Base-by-base conservation (phyloP, 768 basidiomycete species). In the Cystofilobasidium capitatum region DNA sequence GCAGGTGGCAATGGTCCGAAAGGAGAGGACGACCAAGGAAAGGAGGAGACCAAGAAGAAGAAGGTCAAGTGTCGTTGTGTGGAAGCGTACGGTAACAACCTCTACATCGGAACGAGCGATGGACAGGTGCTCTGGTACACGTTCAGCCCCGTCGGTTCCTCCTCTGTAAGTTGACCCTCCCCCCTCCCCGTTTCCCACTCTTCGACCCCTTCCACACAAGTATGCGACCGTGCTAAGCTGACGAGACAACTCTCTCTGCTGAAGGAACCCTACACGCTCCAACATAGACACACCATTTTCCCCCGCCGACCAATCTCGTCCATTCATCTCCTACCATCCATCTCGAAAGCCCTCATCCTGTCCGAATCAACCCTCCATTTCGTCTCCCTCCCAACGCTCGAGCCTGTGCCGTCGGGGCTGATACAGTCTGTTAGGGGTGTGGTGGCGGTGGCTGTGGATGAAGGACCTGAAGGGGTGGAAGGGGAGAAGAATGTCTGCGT, bases 101-200 rank as follows among this genome's bases (percentile, higher is more conserved):
- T 94, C 31, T 93, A 91, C 71, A 82, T 90, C 16, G 92, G 91
- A 16, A 88, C 87, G 69, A 84, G 85, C 26, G 89, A 91, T 68
- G 91, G 92, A 26, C 84, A 89, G 71, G 81, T 96, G 10, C 78
- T 91, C 40, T 86, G 91, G 49, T 93, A 87, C 74, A 81, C 86
- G 1, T 79, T 89, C 71, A 81, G 71, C 12, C 62, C 65, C 5
- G 47, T 36, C 1, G 65, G 72, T 16, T 55, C 62, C 4, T 66
- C 58, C 12, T 45, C 65, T 37, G 71, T 74, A 51, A 71, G 75
- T 69, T 29, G 47, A 12, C 33, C 3, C 13, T 20, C 12, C 29
- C 26, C 24, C 2, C 31, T 29, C 12, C 31, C 60, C 14, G 12
- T 26, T 24, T 35, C 24, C 13, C 0, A 12, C 12, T 33, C 8